Evolutionary conservation across 257 asterid genomes (phyloP).

Genomic region (Ballota nigra): DNA sequence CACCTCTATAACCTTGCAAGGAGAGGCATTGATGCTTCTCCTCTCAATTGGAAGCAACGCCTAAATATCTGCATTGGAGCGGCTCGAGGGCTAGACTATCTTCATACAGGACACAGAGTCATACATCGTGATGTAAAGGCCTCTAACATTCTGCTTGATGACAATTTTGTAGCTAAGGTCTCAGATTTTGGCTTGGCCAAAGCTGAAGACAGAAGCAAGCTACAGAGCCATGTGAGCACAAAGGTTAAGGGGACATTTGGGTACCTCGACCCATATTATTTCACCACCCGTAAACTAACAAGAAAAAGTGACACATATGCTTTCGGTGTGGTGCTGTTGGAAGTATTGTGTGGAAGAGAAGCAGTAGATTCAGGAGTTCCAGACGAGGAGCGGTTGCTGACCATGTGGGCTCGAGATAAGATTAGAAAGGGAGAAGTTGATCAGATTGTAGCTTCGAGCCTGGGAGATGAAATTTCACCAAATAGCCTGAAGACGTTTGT

Average conservation of each 20-base stretch:
- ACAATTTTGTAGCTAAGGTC: slow-evolving; percentile 48
- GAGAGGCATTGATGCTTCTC: background rate
- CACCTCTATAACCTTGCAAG: background rate
- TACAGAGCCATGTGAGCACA: slow-evolving; percentile 44
- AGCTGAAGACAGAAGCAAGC: slow-evolving; percentile 32
- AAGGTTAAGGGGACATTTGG: slow-evolving; percentile 56
- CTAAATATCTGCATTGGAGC: slow-evolving; percentile 39
- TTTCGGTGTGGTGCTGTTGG: slow-evolving; percentile 37
- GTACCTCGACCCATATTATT: slow-evolving; percentile 55
- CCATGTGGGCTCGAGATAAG: slow-evolving; percentile 42
- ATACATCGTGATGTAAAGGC: no score
- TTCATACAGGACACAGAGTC: slow-evolving; percentile 42
- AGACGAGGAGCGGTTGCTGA: slow-evolving; percentile 36
- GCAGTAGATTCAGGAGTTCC: slow-evolving; percentile 34
- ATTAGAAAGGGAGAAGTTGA: slow-evolving; percentile 36
- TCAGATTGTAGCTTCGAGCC: slow-evolving; percentile 34
- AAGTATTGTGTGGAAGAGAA: slow-evolving; percentile 20
- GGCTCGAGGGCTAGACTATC: slow-evolving; percentile 51
- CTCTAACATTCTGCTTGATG: slow-evolving; percentile 58
- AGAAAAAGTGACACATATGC: slow-evolving; percentile 54
- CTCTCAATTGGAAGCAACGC: background rate
- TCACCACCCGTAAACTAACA: slow-evolving; percentile 37
- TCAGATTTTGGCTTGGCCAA: slow-evolving; percentile 71
- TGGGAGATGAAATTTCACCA: slow-evolving; percentile 35
- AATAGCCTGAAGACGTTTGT: slow-evolving; percentile 38